Percentiles rank a stretch among this genome's conserved stretches.
phyloP scores from a whole-genome alignment of 2,329 filamentous ascomycete genomes.

The Cladophialophora psammophila region DNA sequence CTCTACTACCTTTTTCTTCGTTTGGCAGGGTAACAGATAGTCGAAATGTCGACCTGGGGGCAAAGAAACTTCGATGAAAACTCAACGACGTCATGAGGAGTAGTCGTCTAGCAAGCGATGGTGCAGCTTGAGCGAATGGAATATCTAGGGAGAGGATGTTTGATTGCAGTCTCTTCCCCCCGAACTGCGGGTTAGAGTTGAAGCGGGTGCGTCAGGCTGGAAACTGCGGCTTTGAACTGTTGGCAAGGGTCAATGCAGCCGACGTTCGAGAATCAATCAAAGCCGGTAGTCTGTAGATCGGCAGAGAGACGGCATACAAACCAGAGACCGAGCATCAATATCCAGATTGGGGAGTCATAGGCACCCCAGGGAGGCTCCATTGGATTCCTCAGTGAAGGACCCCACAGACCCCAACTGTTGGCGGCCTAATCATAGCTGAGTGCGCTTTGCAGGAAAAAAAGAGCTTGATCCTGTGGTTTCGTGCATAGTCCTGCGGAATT shows the following conservation, averaged over 20 bases:
- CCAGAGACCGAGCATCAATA: neutral
- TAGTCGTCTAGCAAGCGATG: neutral
- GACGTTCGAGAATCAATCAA: constrained; percentile 13
- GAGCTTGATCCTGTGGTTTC: neutral
- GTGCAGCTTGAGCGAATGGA: neutral
- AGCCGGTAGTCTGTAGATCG: constrained; percentile 3
- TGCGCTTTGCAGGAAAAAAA: neutral
- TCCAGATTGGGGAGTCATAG: neutral
- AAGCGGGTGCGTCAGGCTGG: neutral
- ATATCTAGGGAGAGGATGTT: constrained; percentile 3
- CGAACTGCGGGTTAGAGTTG: neutral
- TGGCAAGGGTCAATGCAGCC: constrained; percentile 5
- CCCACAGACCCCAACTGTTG: neutral
- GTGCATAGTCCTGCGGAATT: neutral
- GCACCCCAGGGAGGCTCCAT: neutral
- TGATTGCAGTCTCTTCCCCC: constrained; percentile 6
- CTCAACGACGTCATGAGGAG: neutral
- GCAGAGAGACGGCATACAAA: neutral
- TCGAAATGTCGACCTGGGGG: neutral
- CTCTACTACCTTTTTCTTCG: neutral
- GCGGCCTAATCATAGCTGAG: neutral
- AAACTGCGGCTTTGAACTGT: neutral
- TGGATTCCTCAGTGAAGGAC: neutral
- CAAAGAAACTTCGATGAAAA: neutral
- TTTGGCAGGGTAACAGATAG: neutral